phyloP scores from a whole-genome alignment of 1,139 yeast genomes.

The Suhomyces panamericanus region DNA sequence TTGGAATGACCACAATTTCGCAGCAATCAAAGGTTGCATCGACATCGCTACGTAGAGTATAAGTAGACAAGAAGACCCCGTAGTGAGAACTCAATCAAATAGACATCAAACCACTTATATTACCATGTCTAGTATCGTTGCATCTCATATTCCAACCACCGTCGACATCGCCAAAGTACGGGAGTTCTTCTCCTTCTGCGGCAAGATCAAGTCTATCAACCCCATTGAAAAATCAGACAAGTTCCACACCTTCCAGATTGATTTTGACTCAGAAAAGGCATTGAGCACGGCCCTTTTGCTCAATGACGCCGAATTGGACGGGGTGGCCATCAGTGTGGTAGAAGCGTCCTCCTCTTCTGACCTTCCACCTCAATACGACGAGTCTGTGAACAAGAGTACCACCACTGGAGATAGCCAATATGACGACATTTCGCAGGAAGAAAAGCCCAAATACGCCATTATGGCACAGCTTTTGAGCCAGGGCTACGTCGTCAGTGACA shows the following conservation, averaged over 20 bases:
- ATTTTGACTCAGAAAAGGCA: constrained; percentile 61
- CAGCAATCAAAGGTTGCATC: background rate
- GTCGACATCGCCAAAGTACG: constrained; percentile 56
- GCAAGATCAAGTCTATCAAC: constrained; percentile 54
- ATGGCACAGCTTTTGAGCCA: constrained; percentile 74
- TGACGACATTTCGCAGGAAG: constrained; percentile 69
- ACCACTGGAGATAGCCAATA: constrained; percentile 34
- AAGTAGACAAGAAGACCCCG: background rate
- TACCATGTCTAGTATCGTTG: constrained; percentile 49
- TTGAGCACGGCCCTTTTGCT: constrained; percentile 71
- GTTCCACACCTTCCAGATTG: constrained; percentile 47
- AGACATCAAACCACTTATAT: no score
- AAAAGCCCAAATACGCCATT: constrained; percentile 74
- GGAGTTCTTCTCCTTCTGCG: constrained; percentile 78
- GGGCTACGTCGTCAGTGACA: constrained; percentile 69
- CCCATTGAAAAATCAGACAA: constrained; percentile 28
- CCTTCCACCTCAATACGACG: constrained; percentile 18
- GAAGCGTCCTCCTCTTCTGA: constrained; percentile 26
- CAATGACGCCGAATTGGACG: constrained; percentile 73
- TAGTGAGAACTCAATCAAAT: background rate
- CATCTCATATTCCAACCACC: constrained; percentile 57
- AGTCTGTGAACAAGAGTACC: constrained; percentile 17
- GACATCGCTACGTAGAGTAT: no score
- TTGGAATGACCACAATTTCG: background rate
- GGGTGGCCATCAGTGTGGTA: constrained; percentile 51